phyloP scores from a whole-genome alignment of 441 rosid species.

The Gossypium gossypioides region DNA sequence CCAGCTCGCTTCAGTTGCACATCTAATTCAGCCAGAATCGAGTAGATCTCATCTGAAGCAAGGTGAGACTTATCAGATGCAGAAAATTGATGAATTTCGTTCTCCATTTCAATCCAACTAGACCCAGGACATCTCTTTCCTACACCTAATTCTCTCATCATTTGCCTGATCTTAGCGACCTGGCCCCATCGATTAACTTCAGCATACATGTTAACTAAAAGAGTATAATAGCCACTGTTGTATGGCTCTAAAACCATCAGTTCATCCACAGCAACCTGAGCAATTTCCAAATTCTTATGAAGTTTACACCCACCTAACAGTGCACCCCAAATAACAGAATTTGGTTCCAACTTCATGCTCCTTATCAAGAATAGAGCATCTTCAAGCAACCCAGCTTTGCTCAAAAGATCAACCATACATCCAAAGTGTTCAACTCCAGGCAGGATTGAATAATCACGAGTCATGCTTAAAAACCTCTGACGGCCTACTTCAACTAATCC shows the following conservation, averaged over 20 bases:
- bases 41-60: constrained; percentile 28
- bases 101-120: constrained; percentile 41
- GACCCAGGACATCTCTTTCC: constrained; percentile 42
- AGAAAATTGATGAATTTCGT: constrained; percentile 30
- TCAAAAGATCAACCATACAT: constrained; percentile 42
- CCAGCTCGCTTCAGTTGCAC: constrained; percentile 30
- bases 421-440: constrained; percentile 43
- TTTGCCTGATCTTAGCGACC: constrained; percentile 35
- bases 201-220: constrained; percentile 40
- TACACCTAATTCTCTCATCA: constrained; percentile 36
- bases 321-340: constrained; percentile 50
- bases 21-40: constrained; percentile 33
- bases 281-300: constrained; percentile 42
- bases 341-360: constrained; percentile 35
- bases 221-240: constrained; percentile 36
- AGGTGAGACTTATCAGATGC: constrained; percentile 40
- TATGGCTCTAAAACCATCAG: constrained; percentile 41
- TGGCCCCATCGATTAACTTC: constrained; percentile 41
- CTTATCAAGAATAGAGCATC: constrained; percentile 36
- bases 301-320: constrained; percentile 45
- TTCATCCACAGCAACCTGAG: constrained; percentile 31
- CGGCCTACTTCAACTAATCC: constrained; percentile 53
- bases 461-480: constrained; percentile 36
- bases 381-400: constrained; percentile 47
- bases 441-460: constrained; percentile 23